phyloP scores from a whole-genome alignment of 169 alveolate genomes.

The Cryptosporidium parvum region DNA sequence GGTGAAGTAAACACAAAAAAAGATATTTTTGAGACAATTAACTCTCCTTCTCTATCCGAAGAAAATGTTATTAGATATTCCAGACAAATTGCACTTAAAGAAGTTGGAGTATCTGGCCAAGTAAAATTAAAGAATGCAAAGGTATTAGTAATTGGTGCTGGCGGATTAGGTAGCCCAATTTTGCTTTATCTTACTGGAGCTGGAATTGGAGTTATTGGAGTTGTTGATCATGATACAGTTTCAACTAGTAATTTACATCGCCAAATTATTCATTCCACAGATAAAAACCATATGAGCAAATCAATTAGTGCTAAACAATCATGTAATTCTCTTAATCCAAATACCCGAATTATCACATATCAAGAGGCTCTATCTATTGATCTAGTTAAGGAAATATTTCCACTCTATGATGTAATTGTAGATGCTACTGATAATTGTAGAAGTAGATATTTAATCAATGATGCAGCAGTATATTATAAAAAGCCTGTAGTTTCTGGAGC shows the following conservation, averaged over 20 bases:
- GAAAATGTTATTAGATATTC: conserved; percentile 85
- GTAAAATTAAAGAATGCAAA: conserved; percentile 84
- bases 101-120: conserved; percentile 87
- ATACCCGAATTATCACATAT: conserved; percentile 81
- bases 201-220: conserved; percentile 94
- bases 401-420: conserved; percentile 88
- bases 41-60: conserved; percentile 74
- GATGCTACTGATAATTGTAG: conserved; percentile 90
- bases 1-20: background rate
- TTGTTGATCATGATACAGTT: conserved; percentile 89
- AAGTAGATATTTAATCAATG: conserved; percentile 90
- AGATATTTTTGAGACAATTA: conserved; percentile 23
- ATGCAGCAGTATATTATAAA: conserved; percentile 84
- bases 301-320: conserved; percentile 84
- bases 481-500: conserved; percentile 91
- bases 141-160: conserved; percentile 96
- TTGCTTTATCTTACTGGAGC: conserved; percentile 95
- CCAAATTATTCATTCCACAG: conserved; percentile 85
- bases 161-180: conserved; percentile 98
- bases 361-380: conserved; percentile 81
- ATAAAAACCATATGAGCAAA: conserved; percentile 85
- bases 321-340: conserved; percentile 84
- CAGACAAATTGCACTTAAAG: conserved; percentile 88
- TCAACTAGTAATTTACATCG: conserved; percentile 88
- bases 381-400: conserved; percentile 82